Percentiles rank a stretch among this genome's conserved stretches.
phyloP scores from a whole-genome alignment of 805 yeast species.

The Yamadazyma sp. region DNA sequence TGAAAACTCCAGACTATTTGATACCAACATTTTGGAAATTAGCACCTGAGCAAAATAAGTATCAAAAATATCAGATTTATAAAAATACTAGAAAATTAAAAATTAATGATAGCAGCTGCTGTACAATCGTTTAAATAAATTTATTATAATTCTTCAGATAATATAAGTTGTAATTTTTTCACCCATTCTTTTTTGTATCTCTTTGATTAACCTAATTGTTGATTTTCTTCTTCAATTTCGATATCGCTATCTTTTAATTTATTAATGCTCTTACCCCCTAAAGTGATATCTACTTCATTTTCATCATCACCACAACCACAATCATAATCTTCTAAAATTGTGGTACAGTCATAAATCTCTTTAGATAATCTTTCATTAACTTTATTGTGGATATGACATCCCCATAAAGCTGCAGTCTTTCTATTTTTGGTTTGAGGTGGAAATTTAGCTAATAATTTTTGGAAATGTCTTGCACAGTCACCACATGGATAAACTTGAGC shows the following conservation, averaged over 20 bases:
- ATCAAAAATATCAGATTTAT: constrained; percentile 21
- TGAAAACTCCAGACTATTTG: constrained; percentile 45
- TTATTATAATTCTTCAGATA: neutral
- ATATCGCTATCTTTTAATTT: constrained; percentile 46
- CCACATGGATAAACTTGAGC: constrained; percentile 96
- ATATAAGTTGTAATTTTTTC: neutral
- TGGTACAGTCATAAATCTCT: constrained; percentile 77
- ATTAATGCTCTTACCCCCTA: constrained; percentile 29
- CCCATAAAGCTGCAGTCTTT: constrained; percentile 89
- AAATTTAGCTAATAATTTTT: constrained; percentile 56
- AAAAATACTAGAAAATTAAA: constrained; percentile 10
- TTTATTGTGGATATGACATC: constrained; percentile 86
- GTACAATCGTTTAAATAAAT: constrained; percentile 18
- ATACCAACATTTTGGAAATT: constrained; percentile 43
- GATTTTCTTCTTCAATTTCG: constrained; percentile 45
- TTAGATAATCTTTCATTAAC: constrained; percentile 75
- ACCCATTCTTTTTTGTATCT: neutral
- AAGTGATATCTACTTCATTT: constrained; percentile 43
- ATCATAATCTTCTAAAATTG: constrained; percentile 84
- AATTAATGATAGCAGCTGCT: constrained; percentile 20
- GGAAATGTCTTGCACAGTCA: constrained; percentile 93
- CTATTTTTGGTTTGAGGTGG: constrained; percentile 85
- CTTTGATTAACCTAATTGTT: constrained; percentile 39
- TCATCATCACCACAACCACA: constrained; percentile 92
- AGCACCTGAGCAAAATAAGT: constrained; percentile 34